Base-by-base conservation (phyloP, 805 yeast genomes). In the Ogataea pignaliae region DNA sequence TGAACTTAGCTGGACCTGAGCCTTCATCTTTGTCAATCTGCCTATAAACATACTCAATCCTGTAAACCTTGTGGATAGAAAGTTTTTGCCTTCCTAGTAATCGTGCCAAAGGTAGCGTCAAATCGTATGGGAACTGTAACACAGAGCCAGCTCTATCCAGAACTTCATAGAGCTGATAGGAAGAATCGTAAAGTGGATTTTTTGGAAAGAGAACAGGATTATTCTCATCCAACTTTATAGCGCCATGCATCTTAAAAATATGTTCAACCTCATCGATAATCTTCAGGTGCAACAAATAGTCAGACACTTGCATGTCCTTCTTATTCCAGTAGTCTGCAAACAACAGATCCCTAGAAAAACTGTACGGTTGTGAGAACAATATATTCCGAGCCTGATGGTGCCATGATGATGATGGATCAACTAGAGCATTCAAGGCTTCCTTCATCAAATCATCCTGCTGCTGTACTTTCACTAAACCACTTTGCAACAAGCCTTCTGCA, bases 351-450 rank as follows among this genome's bases (percentile, higher is more conserved):
- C 83, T 81, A 0, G 96, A 96, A 46, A 86, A 72, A 62, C 83
- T 83, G 55, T 88, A 84, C 0, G 96, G 89, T 54, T 88, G 95
- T 13, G 85, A 73, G 62, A 93, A 93, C 31, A 93, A 66, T 0
- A 93, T 85, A 42, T 84, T 85, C 57, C 97, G 76, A 0, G 93
- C 96, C 61, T 89, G 95, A 50, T 82, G 87, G 52, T 90, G 93
- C 95, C 97, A 89, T 1, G 96, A 90, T 0, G 97, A 87, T 0
- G 93, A 81, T 0, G 96, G 91, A 60, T 89, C 90, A 0, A 96
- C 85, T 45, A 93, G 65, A 28, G 89, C 86, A 51, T 82, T 80
- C 51, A 93, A 69, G 0, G 96, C 97, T 56, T 89, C 96, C 57
- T 87, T 85, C 46, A 93, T 85, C 10, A 88, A 76, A 57, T 86